Evolutionary conservation across 2,329 filamentous ascomycete species (phyloP).

Genomic region (Aspergillus fijiensis): DNA sequence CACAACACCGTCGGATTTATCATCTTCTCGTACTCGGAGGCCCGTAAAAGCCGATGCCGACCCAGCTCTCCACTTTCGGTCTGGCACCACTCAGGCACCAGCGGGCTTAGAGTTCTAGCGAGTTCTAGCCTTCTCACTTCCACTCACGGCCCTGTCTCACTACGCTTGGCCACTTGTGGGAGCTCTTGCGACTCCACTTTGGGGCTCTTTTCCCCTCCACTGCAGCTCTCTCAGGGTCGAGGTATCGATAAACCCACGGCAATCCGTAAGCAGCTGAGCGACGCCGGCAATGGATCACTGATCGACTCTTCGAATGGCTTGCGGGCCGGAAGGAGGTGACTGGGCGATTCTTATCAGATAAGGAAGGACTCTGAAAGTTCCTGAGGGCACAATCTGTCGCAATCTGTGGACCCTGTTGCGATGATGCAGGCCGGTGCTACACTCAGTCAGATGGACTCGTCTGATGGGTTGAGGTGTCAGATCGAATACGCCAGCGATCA

Average conservation of each 20-base stretch:
- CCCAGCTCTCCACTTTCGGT: background rate
- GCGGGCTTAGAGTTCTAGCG: background rate
- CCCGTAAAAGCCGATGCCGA: background rate
- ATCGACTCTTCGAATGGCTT: background rate
- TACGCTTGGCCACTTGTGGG: background rate
- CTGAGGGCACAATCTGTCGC: background rate
- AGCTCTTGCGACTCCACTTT: background rate
- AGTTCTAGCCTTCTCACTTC: background rate
- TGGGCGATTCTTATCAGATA: background rate
- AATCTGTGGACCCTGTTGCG: background rate
- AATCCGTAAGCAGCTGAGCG: too few species aligned
- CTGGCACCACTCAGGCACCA: too few species aligned
- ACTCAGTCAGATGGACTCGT: background rate
- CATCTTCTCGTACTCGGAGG: background rate
- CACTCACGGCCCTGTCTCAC: background rate
- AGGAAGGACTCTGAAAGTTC: background rate
- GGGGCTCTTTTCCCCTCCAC: background rate
- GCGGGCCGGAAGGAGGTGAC: too few species aligned
- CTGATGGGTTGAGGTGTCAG: background rate
- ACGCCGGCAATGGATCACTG: background rate
- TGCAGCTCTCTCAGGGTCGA: background rate
- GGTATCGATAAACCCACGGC: too few species aligned
- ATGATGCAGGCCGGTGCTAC: background rate
- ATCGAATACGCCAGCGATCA: too few species aligned
- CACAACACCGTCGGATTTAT: too few species aligned